Percentiles rank a stretch among this genome's conserved stretches.
Evolutionary conservation across 2,329 filamentous ascomycete species (phyloP).

Genomic region (Calonectria henricotiae): DNA sequence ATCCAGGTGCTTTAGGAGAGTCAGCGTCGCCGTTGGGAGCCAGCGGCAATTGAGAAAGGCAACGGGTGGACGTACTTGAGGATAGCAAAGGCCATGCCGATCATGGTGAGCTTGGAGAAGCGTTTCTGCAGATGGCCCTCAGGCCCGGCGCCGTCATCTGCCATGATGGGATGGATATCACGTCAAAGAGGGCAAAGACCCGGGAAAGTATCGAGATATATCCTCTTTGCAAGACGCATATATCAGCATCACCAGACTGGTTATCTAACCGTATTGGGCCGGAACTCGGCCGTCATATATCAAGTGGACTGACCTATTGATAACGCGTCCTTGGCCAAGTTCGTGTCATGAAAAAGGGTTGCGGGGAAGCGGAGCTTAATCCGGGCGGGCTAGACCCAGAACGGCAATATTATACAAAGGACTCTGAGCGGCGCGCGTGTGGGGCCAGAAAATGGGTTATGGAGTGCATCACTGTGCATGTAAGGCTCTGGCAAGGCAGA

Average conservation of each 20-base stretch:
- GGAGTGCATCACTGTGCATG: background rate
- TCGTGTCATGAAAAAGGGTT: constrained; percentile 12
- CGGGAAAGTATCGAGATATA: background rate
- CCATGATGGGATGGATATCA: constrained; percentile 35
- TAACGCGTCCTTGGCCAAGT: constrained; percentile 24
- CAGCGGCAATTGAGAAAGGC: background rate
- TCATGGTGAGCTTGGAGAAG: constrained; percentile 49
- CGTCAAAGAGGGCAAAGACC: background rate
- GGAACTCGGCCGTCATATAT: background rate
- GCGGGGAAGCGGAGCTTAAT: constrained; percentile 36
- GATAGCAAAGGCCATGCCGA: constrained; percentile 63
- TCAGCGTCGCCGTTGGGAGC: constrained; percentile 10
- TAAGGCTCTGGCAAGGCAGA: background rate
- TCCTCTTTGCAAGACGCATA: background rate
- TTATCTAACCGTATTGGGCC: background rate
- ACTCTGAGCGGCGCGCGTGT: constrained; percentile 6
- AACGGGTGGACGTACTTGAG: constrained; percentile 55
- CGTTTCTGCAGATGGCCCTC: constrained; percentile 47
- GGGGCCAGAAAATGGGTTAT: constrained; percentile 12
- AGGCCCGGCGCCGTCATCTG: constrained; percentile 16
- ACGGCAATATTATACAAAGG: constrained; percentile 42
- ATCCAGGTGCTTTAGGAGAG: constrained; percentile 50
- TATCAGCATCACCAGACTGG: constrained; percentile 6
- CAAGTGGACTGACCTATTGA: constrained; percentile 18
- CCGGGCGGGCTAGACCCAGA: constrained; percentile 29